Evolutionary conservation across 2,329 filamentous ascomycete species (phyloP).

Genomic region (Aphanocladium album): DNA sequence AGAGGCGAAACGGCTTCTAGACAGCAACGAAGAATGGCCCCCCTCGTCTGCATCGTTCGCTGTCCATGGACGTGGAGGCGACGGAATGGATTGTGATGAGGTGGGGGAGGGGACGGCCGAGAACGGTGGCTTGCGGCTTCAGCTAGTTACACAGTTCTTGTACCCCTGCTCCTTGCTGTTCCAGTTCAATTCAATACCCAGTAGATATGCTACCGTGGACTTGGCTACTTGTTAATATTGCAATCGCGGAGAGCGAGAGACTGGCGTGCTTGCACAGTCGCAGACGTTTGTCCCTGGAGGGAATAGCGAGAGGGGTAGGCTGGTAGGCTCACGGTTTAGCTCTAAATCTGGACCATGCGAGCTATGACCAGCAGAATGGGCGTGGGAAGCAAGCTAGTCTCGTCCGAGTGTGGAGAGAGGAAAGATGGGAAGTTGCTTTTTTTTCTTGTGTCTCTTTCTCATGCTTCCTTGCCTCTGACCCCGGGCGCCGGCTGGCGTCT

Average conservation of each 20-base stretch:
- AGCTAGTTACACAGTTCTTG: background rate
- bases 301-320: background rate
- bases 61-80: background rate
- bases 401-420: slow-evolving; percentile 1
- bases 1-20: background rate
- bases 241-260: background rate
- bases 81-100: background rate
- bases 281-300: background rate
- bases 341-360: background rate
- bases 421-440: slow-evolving; percentile 2
- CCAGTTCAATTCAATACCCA: too few relatives aligned
- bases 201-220: too few relatives aligned
- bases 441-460: too few relatives aligned
- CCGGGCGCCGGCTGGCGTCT: background rate
- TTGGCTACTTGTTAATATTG: too few relatives aligned
- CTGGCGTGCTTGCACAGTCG: background rate
- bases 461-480: background rate
- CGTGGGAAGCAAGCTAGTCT: background rate
- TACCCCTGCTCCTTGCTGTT: background rate
- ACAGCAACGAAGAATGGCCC: background rate
- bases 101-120: background rate
- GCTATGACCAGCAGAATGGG: background rate
- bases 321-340: background rate
- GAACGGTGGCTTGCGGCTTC: background rate
- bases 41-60: background rate